Evolutionary conservation across 192 early-diverging fungal species (phyloP), one percentile per base, ranked within the genome.

Genomic region (Cladochytrium replicatum): DNA sequence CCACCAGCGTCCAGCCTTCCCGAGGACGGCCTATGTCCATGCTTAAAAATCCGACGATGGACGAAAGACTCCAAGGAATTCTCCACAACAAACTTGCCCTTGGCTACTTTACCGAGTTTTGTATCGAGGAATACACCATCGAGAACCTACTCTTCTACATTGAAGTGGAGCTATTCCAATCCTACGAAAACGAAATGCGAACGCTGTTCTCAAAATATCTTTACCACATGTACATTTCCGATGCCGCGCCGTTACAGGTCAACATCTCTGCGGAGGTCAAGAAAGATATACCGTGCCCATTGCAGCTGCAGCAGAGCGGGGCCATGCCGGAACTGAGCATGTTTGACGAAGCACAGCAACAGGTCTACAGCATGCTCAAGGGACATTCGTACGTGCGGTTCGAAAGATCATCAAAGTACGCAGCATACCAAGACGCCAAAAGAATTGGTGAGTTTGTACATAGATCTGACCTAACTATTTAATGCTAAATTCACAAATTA

Each of bases 91-190:
- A 41, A 29, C 8, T 60, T 17, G 44, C 57, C 0, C 19, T 74
- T 31, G 31, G 46, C 31, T 67, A 47, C 47, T 68, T 70, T 43
- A 57, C 46, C 30, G 70, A 78, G 49, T 85, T 83, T 46, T 74
- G 77, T 52, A 48, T 80, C 41, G 67, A 69, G 32, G 87, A 93
- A 60, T 84, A 82, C 61, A 75, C 81, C 1, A 71, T 89, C 34
- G 88, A 93, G 59, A 77, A 84, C 27, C 52, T 88, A 13, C 58
- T 90, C 41, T 91, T 93, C 64, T 87, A 85, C 61, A 48, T 93
- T 39, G 88, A 89, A 43, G 83, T 89, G 6, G 89, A 93, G 59
- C 61, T 85, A 1, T 86, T 88, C 56, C 66, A 79, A 25, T 54
- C 64, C 3, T 44, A 19, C 2, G 25, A 25, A 19, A 39, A 43